Conservation (phyloP, 257 asterid genomes). For the Verbascum thapsus region DNA sequence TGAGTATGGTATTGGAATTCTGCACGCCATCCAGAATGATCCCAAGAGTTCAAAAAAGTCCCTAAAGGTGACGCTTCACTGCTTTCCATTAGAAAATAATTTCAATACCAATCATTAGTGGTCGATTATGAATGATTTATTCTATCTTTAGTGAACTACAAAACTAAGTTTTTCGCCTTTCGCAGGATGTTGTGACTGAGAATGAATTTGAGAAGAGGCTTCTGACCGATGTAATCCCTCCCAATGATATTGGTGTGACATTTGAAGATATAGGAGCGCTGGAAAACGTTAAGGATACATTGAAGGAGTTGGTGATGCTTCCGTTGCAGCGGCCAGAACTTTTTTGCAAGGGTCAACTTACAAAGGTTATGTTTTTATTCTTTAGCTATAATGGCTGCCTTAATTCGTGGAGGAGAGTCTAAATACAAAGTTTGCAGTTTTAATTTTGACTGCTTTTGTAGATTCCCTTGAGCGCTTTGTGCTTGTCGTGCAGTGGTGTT, state of each 20-base stretch:
- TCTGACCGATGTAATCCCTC: constrained; percentile 75
- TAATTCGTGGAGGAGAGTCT: background rate
- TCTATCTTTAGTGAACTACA: constrained; percentile 19
- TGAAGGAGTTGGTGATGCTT: constrained; percentile 93
- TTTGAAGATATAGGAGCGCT: constrained; percentile 96
- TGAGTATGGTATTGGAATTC: constrained; percentile 63
- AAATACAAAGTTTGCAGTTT: background rate
- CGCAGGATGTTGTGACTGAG: constrained; percentile 80
- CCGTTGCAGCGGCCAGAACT: constrained; percentile 92
- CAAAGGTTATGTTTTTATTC: constrained; percentile 51
- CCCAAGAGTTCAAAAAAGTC: constrained; percentile 76
- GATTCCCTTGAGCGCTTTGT: background rate
- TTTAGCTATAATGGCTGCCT: constrained; percentile 7
- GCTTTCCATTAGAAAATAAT: constrained; percentile 22
- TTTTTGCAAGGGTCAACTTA: constrained; percentile 84
- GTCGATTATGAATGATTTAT: constrained; percentile 8
- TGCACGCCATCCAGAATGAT: constrained; percentile 66
- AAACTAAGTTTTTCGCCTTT: constrained; percentile 27
- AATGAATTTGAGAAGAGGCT: constrained; percentile 91
- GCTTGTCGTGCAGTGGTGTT: background rate
- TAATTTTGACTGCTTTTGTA: constrained; percentile 18
- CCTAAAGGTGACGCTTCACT: constrained; percentile 58
- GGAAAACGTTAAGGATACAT: constrained; percentile 83
- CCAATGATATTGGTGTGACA: constrained; percentile 81
- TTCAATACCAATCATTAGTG: constrained; percentile 3